Conservation (phyloP, 2,329 filamentous ascomycete genomes). For the Aspergillaceae sp. region DNA sequence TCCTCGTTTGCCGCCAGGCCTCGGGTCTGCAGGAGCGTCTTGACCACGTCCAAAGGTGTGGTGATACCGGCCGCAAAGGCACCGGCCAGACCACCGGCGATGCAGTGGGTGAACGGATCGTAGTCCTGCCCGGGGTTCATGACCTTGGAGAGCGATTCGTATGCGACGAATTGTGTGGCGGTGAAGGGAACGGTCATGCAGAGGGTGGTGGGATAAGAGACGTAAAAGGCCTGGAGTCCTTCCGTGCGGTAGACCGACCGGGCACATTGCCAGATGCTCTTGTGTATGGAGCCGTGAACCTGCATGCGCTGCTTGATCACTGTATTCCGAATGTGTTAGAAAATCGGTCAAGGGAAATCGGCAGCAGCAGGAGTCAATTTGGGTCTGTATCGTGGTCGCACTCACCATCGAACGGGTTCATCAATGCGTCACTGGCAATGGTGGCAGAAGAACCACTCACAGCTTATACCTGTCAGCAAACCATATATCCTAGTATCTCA, state of each 20-base stretch:
- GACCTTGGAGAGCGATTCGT: slow-evolving; percentile 88
- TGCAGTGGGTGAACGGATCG: slow-evolving; percentile 87
- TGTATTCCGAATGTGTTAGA: slow-evolving; percentile 30
- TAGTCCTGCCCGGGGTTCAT: slow-evolving; percentile 77
- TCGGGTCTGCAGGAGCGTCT: slow-evolving; percentile 90
- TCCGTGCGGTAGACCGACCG: slow-evolving; percentile 78
- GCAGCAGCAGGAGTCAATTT: background rate
- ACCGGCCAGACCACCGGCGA: slow-evolving; percentile 84
- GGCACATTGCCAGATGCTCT: slow-evolving; percentile 78
- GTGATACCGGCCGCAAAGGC: slow-evolving; percentile 89
- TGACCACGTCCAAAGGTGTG: slow-evolving; percentile 95
- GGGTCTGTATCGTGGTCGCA: background rate
- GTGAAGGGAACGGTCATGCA: slow-evolving; percentile 99
- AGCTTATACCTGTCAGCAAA: slow-evolving; percentile 48
- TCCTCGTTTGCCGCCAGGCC: slow-evolving; percentile 74
- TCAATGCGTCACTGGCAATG: slow-evolving; percentile 93
- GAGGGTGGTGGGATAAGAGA: slow-evolving; percentile 94
- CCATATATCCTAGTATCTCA: background rate
- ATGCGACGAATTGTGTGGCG: slow-evolving; percentile 91
- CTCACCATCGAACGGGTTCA: slow-evolving; percentile 98
- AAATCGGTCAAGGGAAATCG: background rate
- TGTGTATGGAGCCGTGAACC: slow-evolving; percentile 89
- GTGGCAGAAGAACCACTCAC: slow-evolving; percentile 90
- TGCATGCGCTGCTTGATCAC: slow-evolving; percentile 99
- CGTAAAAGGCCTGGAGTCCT: slow-evolving; percentile 86